Percentiles rank a stretch among this genome's conserved stretches.
Conservation (phyloP, 352 stramenopile species). For the Globisporangium radiosum region DNA sequence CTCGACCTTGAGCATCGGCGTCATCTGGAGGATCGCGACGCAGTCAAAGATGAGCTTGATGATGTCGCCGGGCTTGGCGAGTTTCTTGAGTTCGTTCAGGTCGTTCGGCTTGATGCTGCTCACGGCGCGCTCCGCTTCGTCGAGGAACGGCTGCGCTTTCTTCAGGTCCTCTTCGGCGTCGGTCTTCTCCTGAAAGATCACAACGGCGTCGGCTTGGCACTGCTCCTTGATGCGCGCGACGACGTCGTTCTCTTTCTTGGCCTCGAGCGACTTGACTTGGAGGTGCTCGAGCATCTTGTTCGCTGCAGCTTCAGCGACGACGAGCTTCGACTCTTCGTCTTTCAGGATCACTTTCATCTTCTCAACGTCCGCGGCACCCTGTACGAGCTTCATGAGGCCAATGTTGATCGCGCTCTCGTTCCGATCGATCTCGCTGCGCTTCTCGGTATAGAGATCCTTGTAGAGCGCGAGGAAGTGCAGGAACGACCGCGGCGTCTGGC, state of each 20-base stretch:
- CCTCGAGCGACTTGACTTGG: slow-evolving; percentile 73
- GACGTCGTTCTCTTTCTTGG: slow-evolving; percentile 88
- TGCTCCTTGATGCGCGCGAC: slow-evolving; percentile 85
- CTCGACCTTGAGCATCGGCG: slow-evolving; percentile 68
- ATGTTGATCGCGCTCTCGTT: slow-evolving; percentile 83
- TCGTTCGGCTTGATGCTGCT: slow-evolving; percentile 87
- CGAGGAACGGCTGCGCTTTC: slow-evolving; percentile 87
- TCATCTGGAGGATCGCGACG: slow-evolving; percentile 85
- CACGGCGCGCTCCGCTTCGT: slow-evolving; percentile 82
- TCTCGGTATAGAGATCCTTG: slow-evolving; percentile 66
- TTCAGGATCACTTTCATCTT: slow-evolving; percentile 87
- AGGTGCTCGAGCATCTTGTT: slow-evolving; percentile 82
- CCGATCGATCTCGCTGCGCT: slow-evolving; percentile 65
- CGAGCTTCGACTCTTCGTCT: slow-evolving; percentile 85
- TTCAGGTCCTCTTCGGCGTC: slow-evolving; percentile 86
- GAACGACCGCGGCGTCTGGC: slow-evolving; percentile 87
- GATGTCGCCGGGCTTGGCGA: slow-evolving; percentile 86
- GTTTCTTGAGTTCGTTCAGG: slow-evolving; percentile 90
- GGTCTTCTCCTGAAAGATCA: slow-evolving; percentile 81
- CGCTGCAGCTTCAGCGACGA: slow-evolving; percentile 66
- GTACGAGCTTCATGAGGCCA: slow-evolving; percentile 83
- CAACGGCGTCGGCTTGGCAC: slow-evolving; percentile 69
- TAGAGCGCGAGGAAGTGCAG: slow-evolving; percentile 84
- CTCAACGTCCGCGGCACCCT: slow-evolving; percentile 85
- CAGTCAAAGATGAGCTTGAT: slow-evolving; percentile 93